These are phyloP conservation scores for Zasmidium citrigriseum DNA, from an alignment of 2,329 filamentous ascomycete species.

Conservation along the genomic window DNA sequence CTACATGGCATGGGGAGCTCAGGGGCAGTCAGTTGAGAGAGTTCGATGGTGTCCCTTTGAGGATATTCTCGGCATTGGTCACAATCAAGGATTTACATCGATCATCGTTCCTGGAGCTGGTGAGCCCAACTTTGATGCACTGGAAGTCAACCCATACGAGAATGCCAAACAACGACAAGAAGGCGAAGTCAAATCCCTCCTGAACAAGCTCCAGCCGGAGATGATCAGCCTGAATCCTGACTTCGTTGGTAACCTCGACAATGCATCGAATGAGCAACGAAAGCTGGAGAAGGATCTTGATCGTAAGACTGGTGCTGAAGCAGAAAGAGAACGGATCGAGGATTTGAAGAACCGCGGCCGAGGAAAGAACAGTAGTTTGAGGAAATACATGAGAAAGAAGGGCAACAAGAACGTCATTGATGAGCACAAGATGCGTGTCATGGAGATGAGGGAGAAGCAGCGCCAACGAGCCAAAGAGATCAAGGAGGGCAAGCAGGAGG, in stretches of 20 bases:
- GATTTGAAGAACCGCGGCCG: slow-evolving; percentile 74
- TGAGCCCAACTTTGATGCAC: slow-evolving; percentile 91
- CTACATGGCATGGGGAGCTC: slow-evolving; percentile 91
- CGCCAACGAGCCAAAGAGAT: slow-evolving; percentile 69
- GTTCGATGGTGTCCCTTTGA: slow-evolving; percentile 93
- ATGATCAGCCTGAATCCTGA: slow-evolving; percentile 96
- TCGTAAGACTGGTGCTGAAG: slow-evolving; percentile 50
- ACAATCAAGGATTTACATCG: slow-evolving; percentile 83
- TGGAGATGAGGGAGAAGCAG: slow-evolving; percentile 73
- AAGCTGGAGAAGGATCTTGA: slow-evolving; percentile 80
- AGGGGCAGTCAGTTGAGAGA: slow-evolving; percentile 77
- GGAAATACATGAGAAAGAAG: slow-evolving; percentile 89
- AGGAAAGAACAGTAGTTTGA: slow-evolving; percentile 85
- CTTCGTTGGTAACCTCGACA: slow-evolving; percentile 84
- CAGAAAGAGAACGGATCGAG: slow-evolving; percentile 57
- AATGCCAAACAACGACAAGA: slow-evolving; percentile 91
- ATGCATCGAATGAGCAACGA: slow-evolving; percentile 75
- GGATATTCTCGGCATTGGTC: slow-evolving; percentile 83
- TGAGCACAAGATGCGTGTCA: slow-evolving; percentile 84
- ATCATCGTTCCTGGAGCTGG: slow-evolving; percentile 93
- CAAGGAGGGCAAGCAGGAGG: slow-evolving; percentile 67
- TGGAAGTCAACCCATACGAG: slow-evolving; percentile 95
- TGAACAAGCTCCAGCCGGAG: slow-evolving; percentile 93
- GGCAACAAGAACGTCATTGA: slow-evolving; percentile 92
- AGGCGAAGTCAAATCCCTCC: slow-evolving; percentile 80